These are phyloP conservation scores for Stephanodiscus minutulus DNA, from an alignment of 108 stramenopile genomes.

Conservation along the genomic window DNA sequence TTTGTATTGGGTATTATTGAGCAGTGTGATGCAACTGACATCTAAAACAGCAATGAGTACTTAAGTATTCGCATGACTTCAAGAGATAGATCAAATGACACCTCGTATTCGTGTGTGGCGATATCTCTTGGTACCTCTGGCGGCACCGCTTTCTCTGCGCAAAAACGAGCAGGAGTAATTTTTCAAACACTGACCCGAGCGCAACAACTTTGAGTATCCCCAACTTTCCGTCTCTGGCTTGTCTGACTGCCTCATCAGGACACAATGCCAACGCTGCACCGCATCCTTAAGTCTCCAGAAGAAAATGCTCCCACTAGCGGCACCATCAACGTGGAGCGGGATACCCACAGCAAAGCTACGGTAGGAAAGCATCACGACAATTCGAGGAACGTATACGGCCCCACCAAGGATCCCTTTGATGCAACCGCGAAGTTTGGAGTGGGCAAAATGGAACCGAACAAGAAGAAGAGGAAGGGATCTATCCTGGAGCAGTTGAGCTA, in stretches of 20 bases:
- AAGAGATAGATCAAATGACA: too few relatives aligned
- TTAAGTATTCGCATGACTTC: too few relatives aligned
- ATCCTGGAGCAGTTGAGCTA: not conserved
- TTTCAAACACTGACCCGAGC: too few relatives aligned
- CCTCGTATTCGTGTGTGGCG: too few relatives aligned
- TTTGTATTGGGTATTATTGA: not conserved
- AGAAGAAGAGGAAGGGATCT: constrained; percentile 2
- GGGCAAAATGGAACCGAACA: not conserved
- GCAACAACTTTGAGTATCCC: too few relatives aligned
- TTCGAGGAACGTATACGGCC: not conserved
- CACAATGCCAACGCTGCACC: not conserved
- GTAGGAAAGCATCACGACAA: not conserved
- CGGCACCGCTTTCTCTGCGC: too few relatives aligned
- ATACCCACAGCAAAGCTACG: not conserved
- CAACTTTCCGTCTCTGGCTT: not conserved
- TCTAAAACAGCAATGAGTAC: too few relatives aligned
- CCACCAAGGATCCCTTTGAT: not conserved
- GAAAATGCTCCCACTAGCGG: not conserved
- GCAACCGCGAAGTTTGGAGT: not conserved
- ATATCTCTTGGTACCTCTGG: too few relatives aligned
- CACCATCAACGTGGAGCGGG: not conserved
- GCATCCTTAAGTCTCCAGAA: not conserved
- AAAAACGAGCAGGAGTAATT: too few relatives aligned
- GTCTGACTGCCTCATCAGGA: not conserved
- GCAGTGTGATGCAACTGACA: too few relatives aligned